Conservation (phyloP, 1,284 basidiomycete genomes). For the Malassezia arunalokei region DNA sequence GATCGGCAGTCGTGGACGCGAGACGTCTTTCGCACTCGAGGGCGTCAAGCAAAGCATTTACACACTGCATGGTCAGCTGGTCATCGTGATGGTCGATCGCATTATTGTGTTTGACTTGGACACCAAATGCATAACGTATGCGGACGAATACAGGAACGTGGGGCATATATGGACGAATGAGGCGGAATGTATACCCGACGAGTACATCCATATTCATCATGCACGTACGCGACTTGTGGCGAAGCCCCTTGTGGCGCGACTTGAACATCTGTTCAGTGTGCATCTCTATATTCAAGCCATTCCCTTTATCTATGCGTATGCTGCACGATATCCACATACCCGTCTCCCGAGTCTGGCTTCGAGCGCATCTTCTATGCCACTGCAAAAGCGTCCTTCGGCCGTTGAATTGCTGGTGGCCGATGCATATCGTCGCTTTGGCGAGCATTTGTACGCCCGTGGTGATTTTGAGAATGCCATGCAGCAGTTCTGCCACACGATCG, state of each 20-base stretch:
- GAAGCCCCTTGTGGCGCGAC: constrained; percentile 30
- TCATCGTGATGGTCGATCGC: constrained; percentile 50
- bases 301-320: constrained; percentile 27
- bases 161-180: constrained; percentile 6
- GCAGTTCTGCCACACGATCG: constrained; percentile 82
- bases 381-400: constrained; percentile 15
- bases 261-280: constrained; percentile 37
- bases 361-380: constrained; percentile 1
- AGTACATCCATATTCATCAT: constrained; percentile 25
- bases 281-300: constrained; percentile 37
- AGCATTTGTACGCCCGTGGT: constrained; percentile 76
- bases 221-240: constrained; percentile 29
- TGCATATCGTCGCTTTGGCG: constrained; percentile 60
- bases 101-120: constrained; percentile 80
- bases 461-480: constrained; percentile 87
- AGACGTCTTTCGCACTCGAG: constrained; percentile 62
- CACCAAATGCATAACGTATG: constrained; percentile 76
- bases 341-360: constrained; percentile 6
- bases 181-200: background rate
- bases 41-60: constrained; percentile 31
- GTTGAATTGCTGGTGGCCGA: constrained; percentile 35
- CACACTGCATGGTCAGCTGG: constrained; percentile 37
- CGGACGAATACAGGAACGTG: constrained; percentile 30
- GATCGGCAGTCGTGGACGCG: constrained; percentile 68
- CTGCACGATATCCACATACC: constrained; percentile 15